Evolutionary conservation across 768 basidiomycete genomes (phyloP).

Genomic region (Leccinum subgranulosum): DNA sequence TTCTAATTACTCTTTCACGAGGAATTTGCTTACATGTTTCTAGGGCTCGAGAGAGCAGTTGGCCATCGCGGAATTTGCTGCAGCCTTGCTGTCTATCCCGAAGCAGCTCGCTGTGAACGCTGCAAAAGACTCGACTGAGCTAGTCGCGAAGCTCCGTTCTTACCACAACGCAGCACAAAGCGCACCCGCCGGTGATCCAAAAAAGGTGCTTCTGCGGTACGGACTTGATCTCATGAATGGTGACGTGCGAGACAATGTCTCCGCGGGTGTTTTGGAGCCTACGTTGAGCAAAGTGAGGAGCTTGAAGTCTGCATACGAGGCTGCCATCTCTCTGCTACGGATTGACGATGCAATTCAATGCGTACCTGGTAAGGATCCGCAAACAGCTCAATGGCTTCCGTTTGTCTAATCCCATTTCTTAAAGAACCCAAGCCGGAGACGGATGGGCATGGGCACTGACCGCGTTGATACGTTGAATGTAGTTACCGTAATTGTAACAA

Average conservation of each 20-base stretch:
- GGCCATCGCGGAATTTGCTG: conserved; percentile 98
- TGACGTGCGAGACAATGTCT: conserved; percentile 91
- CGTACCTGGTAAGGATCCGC: conserved; percentile 62
- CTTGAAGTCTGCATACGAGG: conserved; percentile 95
- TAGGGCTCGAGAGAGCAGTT: conserved; percentile 98
- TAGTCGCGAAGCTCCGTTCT: conserved; percentile 93
- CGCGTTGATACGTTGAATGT: conserved; percentile 1
- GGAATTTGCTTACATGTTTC: neutral
- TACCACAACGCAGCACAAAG: conserved; percentile 98
- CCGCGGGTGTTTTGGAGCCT: conserved; percentile 92
- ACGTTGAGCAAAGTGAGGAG: conserved; percentile 97
- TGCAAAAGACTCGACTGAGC: conserved; percentile 96
- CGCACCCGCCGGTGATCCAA: conserved; percentile 86
- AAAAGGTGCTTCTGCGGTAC: conserved; percentile 86
- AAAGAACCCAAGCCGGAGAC: conserved; percentile 69
- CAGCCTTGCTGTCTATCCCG: conserved; percentile 88
- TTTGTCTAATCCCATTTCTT: conserved; percentile 16
- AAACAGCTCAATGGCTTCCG: conserved; percentile 3
- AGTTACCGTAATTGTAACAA: too few species aligned
- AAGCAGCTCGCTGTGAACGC: conserved; percentile 97
- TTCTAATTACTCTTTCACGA: neutral
- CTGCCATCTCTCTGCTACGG: conserved; percentile 88
- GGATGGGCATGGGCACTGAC: conserved; percentile 74
- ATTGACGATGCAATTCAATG: conserved; percentile 97
- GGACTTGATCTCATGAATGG: conserved; percentile 95